Conservation (phyloP, 2,329 filamentous ascomycete species). For the Plectosphaerella sp. region DNA sequence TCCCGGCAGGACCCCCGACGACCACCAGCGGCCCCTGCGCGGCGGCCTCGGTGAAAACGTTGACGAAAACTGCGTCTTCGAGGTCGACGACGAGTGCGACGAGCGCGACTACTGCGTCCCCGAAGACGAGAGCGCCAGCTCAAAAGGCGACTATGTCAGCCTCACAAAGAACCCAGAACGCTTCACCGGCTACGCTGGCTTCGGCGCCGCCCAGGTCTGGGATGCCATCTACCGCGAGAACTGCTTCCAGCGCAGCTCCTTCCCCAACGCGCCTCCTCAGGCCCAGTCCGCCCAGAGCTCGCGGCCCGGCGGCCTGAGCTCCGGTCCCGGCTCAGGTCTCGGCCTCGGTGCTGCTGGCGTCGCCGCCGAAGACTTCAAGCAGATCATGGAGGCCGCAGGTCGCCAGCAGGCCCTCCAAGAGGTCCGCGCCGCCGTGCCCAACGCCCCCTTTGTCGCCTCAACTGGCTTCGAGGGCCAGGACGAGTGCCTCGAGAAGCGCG, state of each 20-base stretch:
- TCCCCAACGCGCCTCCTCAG: slow-evolving; percentile 53
- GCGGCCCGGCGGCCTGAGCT: slow-evolving; percentile 8
- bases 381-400: slow-evolving; percentile 54
- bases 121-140: slow-evolving; percentile 82
- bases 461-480: slow-evolving; percentile 75
- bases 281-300: slow-evolving; percentile 36
- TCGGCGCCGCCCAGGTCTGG: slow-evolving; percentile 87
- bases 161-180: slow-evolving; percentile 89
- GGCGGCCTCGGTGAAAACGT: slow-evolving; percentile 81
- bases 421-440: slow-evolving; percentile 48
- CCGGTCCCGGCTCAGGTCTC: slow-evolving; percentile 51
- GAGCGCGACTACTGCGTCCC: slow-evolving; percentile 95
- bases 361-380: slow-evolving; percentile 57
- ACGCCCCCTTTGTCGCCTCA: slow-evolving; percentile 56
- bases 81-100: slow-evolving; percentile 96
- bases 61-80: slow-evolving; percentile 92
- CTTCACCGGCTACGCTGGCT: slow-evolving; percentile 89
- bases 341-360: slow-evolving; percentile 43
- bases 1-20: slow-evolving; percentile 65
- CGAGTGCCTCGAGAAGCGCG: slow-evolving; percentile 96
- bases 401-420: slow-evolving; percentile 59
- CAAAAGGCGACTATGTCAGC: slow-evolving; percentile 95
- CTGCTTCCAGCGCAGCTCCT: slow-evolving; percentile 74
- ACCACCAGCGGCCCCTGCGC: slow-evolving; percentile 69
- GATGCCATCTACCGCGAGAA: slow-evolving; percentile 96